Evolutionary conservation across 495 filamentous ascomycete species (phyloP).

Genomic region (Thozetella sp.): DNA sequence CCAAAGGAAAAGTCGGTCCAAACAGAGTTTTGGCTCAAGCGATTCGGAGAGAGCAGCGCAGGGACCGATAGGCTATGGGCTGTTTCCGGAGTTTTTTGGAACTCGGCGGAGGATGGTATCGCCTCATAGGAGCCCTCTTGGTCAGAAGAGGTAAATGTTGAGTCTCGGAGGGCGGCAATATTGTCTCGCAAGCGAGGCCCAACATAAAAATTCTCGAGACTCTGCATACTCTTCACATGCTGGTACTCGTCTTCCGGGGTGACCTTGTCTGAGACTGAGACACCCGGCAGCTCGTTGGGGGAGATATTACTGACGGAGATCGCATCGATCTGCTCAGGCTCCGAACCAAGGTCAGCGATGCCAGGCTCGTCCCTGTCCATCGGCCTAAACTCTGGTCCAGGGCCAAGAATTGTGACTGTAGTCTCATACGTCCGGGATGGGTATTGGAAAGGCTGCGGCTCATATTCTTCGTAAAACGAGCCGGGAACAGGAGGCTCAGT

Average conservation of each 20-base stretch:
- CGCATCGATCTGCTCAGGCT: constrained; percentile 20
- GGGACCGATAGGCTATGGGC: constrained; percentile 41
- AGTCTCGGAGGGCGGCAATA: constrained; percentile 29
- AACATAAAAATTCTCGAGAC: constrained; percentile 34
- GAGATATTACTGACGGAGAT: constrained; percentile 5
- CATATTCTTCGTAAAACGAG: constrained; percentile 32
- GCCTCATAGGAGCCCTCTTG: constrained; percentile 22
- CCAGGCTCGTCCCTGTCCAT: constrained; percentile 26
- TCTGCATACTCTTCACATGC: constrained; percentile 17
- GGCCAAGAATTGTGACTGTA: constrained; percentile 46
- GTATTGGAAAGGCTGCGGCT: constrained; percentile 33
- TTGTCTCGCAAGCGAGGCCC: constrained; percentile 30
- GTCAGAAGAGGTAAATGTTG: constrained; percentile 29
- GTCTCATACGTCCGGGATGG: constrained; percentile 33
- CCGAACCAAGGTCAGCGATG: constrained; percentile 18
- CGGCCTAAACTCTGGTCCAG: constrained; percentile 36
- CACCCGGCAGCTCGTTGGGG: constrained; percentile 4
- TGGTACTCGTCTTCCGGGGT: constrained; percentile 2
- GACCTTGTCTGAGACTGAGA: constrained; percentile 9
- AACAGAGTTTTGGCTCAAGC: constrained; percentile 49
- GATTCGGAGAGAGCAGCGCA: constrained; percentile 43
- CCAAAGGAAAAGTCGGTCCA: constrained; percentile 62
- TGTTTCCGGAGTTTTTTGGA: constrained; percentile 21
- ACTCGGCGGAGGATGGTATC: constrained; percentile 18
- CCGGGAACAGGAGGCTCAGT: constrained; percentile 10